Base-by-base conservation (phyloP, 129 eudicot species). In the Flaveria linearis region DNA sequence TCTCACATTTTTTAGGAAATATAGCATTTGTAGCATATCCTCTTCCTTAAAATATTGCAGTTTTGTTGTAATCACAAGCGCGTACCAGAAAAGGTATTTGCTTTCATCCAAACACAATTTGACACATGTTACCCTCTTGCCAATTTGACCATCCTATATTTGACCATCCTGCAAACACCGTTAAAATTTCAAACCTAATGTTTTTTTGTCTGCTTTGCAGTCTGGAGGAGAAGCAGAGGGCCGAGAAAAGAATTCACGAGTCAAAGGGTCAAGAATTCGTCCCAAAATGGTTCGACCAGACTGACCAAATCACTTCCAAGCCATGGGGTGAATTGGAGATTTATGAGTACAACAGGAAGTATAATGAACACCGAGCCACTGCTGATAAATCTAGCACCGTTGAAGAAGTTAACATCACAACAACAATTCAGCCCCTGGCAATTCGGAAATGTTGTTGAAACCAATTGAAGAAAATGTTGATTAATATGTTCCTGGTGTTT, bases 241-340 rank as follows among this genome's bases (percentile, higher is more conserved):
- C 98, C 14, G 98, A 94, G 73, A 94, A 89, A 84, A 80, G 89
- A 83, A 89, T 71, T 3, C 76, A 96, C 33, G 97, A 94, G 68
- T 80, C 96, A 2, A 88, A 91, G 78, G 88, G 90, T 14, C 81
- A 85, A 14, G 55, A 85, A 20, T 89, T 91, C 63, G 50, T 68
- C 3, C 96, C 98, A 12, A 88, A 80, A 80, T 94, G 98, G 98
- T 94, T 94, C 61, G 90, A 94, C 55, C 68, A 25, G 69, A 81
- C 97, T 1, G 85, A 80, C 57, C 97, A 94, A 79, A 63, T 80
- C 43, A 79, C 93, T 58, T 75, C 96, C n/a, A 94, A 97, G 3
- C 98, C 98, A 1, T 94, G 98, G 98, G 98, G 97, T 11, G 98
- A 94, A 2, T 72, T 94, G 86, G 98, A 94, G 75, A 82, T 94